Evolutionary conservation across 1,139 yeast species (phyloP).

Genomic region (Ogataea hybrid): DNA sequence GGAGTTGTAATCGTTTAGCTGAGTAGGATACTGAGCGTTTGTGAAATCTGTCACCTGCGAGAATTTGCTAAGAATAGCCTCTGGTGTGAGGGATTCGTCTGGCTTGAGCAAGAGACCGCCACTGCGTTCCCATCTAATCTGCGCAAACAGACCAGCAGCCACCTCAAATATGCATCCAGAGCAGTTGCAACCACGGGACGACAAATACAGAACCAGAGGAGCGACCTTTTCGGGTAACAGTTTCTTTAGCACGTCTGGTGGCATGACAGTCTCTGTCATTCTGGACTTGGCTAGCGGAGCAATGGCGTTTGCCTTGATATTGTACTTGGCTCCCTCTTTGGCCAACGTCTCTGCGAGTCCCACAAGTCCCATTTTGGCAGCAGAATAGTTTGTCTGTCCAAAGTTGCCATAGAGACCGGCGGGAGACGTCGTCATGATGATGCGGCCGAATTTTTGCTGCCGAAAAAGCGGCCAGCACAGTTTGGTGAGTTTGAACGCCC

Average conservation of each 20-base stretch:
- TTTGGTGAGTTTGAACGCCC: conserved; percentile 80
- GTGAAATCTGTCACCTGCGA: conserved; percentile 63
- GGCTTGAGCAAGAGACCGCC: conserved; percentile 85
- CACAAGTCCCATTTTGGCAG: conserved; percentile 87
- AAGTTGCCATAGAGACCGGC: conserved; percentile 97
- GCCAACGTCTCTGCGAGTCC: conserved; percentile 95
- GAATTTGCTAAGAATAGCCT: conserved; percentile 73
- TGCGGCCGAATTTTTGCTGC: conserved; percentile 82
- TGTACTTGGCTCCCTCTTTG: conserved; percentile 85
- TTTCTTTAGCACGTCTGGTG: conserved; percentile 77
- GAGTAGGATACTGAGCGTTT: conserved; percentile 65
- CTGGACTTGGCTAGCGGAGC: conserved; percentile 95
- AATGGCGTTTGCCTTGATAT: conserved; percentile 81
- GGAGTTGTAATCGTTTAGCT: conserved; percentile 58
- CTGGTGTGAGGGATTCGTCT: conserved; percentile 76
- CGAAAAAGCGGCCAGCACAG: conserved; percentile 94
- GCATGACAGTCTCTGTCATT: conserved; percentile 91
- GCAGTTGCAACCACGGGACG: conserved; percentile 59
- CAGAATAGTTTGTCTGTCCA: conserved; percentile 95
- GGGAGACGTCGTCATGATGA: conserved; percentile 91
- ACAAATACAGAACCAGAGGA: conserved; percentile 79
- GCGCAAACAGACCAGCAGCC: conserved; percentile 93
- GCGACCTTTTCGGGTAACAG: conserved; percentile 87
- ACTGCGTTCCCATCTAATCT: conserved; percentile 93
- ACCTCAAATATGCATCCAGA: conserved; percentile 84